Conservation (phyloP, 176 grass and related monocot species). For the Hordeum marinum region DNA sequence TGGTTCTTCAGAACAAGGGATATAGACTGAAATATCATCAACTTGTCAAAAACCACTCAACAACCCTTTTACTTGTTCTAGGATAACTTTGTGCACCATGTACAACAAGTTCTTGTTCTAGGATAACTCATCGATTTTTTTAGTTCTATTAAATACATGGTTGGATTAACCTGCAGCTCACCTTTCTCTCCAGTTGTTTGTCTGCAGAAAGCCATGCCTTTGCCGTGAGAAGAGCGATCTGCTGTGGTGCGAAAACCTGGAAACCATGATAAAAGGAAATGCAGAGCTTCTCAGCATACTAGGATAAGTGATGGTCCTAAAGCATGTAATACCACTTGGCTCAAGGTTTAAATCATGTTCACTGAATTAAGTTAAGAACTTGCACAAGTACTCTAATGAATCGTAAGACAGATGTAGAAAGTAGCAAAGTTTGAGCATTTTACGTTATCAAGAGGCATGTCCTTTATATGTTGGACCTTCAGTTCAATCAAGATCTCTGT, state of each 20-base stretch:
- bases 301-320: not conserved
- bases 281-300: not conserved
- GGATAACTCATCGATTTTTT: not conserved
- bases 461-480: constrained; percentile 69
- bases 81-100: not conserved
- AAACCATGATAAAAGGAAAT: constrained; percentile 9
- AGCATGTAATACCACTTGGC: not conserved
- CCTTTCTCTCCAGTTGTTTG: constrained; percentile 79
- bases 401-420: constrained; percentile 1
- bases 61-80: not conserved
- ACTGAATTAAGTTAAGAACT: not conserved
- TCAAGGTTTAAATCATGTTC: constrained; percentile 10
- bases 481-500: constrained; percentile 73
- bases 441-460: constrained; percentile 89
- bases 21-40: not conserved
- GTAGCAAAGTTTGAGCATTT: not conserved
- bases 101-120: not conserved
- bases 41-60: not conserved
- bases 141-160: not conserved
- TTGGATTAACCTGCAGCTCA: constrained; percentile 16
- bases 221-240: constrained; percentile 78
- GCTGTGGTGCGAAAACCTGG: constrained; percentile 63
- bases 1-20: not conserved
- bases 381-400: not conserved
- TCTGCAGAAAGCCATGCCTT: constrained; percentile 79